Base-by-base conservation (phyloP, 2,329 filamentous ascomycete species). In the Cadophora malorum region DNA sequence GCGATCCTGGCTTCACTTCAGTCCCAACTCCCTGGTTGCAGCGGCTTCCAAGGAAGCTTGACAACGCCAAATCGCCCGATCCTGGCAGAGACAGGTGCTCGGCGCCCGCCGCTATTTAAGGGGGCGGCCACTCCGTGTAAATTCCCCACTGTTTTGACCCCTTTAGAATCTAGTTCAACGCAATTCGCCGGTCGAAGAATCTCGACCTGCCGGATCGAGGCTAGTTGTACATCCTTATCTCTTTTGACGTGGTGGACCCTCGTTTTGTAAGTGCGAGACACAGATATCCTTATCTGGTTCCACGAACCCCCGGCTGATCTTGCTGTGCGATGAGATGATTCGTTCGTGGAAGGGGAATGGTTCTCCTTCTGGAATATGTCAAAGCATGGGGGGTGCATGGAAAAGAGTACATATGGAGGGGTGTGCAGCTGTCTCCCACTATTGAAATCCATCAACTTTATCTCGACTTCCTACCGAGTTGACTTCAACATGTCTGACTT, bases 401-500 rank as follows among this genome's bases (percentile, higher is more conserved):
- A 28, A 58, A 10, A 38, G 33, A 58, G 53, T 58, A 58, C 53
- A 58, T 58, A 58, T 8, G 31, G 16, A 58, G 33, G 65, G 49
- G n/a, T 12, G 6, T 12, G 6, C 16, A 21, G 21, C 23, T 64
- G 14, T 56, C 19, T 67, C 35, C 31, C 28, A 35, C 19, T 56
- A 19, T 50, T 52, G 31, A 19, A 56, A 5, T n/a, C 23, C 16
- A 38, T 58, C 53, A 21, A 58, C 19, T 16, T 10, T 25, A 35
- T 8, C n/a, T 50, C 21, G 47, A 45, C 12, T n/a, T 64, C 50
- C n/a, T 41, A 3, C 23, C 10, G 19, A 21, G 35, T 50, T 35
- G 33, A 47, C 33, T 28, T 47, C 58, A 65, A 41, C n/a, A 70
- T 70, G 69, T 66, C 63, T 25, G 74, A 75, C 64, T 76, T 75